These are phyloP conservation scores for Porosira glacialis DNA, from an alignment of 352 stramenopile genomes.

Conservation along the genomic window DNA sequence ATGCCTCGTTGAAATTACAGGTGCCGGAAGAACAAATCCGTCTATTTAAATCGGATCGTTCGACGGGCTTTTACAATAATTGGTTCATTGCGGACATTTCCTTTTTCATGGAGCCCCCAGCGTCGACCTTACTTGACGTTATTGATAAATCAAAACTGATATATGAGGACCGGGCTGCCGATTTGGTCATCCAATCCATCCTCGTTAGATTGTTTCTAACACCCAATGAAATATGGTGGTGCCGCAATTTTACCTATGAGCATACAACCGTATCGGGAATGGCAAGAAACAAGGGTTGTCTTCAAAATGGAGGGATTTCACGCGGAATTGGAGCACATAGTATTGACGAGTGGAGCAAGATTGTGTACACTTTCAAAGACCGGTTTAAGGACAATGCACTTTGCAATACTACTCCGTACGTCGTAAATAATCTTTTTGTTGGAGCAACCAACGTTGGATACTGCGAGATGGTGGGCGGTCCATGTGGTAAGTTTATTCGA, in stretches of 20 bases:
- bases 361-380: not conserved
- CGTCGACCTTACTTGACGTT: slow-evolving; percentile 53
- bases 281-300: not conserved
- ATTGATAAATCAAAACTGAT: slow-evolving; percentile 73
- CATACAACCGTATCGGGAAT: slow-evolving; percentile 29
- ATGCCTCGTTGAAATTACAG: slow-evolving; percentile 3
- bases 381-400: not conserved
- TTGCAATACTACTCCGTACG: too few species aligned
- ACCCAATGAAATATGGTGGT: slow-evolving; percentile 56
- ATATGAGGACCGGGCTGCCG: slow-evolving; percentile 59
- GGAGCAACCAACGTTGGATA: too few species aligned
- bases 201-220: slow-evolving; percentile 57
- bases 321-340: slow-evolving; percentile 5
- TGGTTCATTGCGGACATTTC: slow-evolving; percentile 68
- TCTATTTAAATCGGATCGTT: slow-evolving; percentile 26
- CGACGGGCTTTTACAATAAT: slow-evolving; percentile 76
- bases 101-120: slow-evolving; percentile 51
- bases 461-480: too few species aligned
- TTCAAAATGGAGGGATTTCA: slow-evolving; percentile 14
- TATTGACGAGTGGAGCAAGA: slow-evolving; percentile 9
- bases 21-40: slow-evolving; percentile 36
- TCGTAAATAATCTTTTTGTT: too few species aligned
- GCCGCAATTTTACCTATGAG: slow-evolving; percentile 77
- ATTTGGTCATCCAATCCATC: slow-evolving; percentile 77
- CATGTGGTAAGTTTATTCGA: too few species aligned